phyloP scores from a whole-genome alignment of 495 filamentous ascomycete genomes.

The Hyphodiscus hymeniophilus region DNA sequence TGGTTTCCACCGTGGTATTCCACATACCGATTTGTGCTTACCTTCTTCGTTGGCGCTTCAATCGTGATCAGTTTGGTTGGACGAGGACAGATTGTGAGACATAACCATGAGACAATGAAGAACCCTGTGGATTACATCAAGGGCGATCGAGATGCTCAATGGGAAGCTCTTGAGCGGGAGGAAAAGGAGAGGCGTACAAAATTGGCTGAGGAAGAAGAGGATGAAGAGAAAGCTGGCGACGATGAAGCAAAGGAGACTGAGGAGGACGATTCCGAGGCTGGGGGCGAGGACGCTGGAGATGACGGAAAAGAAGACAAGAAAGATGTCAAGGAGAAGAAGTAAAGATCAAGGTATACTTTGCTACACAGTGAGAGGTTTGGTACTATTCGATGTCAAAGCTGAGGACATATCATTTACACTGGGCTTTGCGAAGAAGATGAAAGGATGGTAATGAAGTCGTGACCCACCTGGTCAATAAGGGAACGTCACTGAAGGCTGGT shows the following conservation, averaged over 20 bases:
- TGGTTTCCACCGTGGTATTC: conserved; percentile 91
- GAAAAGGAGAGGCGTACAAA: conserved; percentile 44
- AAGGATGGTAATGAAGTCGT: no score
- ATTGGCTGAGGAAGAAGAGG: conserved; percentile 30
- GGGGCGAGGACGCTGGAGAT: conserved; percentile 22
- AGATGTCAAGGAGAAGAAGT: conserved; percentile 10
- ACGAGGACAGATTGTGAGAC: conserved; percentile 70
- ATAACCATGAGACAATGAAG: conserved; percentile 28
- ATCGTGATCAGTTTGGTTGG: conserved; percentile 84
- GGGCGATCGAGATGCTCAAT: conserved; percentile 49
- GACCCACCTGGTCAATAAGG: no score
- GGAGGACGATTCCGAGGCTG: conserved; percentile 21
- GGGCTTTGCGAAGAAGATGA: no score
- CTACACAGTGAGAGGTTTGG: no score
- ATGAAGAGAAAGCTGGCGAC: conserved; percentile 26
- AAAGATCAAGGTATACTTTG: neutral
- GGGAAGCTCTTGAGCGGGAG: conserved; percentile 47
- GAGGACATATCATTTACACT: no score
- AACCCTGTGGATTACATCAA: conserved; percentile 55
- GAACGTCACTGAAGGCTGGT: no score
- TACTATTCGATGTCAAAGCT: no score
- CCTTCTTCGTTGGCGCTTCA: conserved; percentile 80
- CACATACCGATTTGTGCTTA: conserved; percentile 92
- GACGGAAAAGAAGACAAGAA: conserved; percentile 10
- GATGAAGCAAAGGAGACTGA: conserved; percentile 28